phyloP scores from a whole-genome alignment of 306 rosid genomes.

The Quercus gilva region DNA sequence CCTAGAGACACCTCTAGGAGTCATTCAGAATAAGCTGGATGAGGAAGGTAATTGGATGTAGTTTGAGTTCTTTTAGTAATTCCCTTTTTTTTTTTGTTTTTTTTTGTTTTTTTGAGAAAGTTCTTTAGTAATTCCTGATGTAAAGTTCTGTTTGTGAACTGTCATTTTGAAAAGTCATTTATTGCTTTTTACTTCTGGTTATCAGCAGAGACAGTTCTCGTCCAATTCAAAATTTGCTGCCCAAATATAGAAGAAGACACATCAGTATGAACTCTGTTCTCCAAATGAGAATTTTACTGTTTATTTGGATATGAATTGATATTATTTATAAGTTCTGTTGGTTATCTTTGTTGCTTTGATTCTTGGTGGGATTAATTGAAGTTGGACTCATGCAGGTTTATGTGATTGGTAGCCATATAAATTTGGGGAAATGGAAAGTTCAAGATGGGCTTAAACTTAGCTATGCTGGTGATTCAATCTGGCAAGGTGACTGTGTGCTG shows the following conservation, averaged over 20 bases:
- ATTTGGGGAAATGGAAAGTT: constrained; percentile 81
- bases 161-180: constrained; percentile 19
- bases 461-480: constrained; percentile 70
- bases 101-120: background rate
- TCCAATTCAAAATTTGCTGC: constrained; percentile 79
- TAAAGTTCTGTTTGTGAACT: constrained; percentile 14
- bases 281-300: background rate
- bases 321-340: background rate
- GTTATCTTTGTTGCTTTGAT: constrained; percentile 12
- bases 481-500: constrained; percentile 79
- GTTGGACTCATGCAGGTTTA: constrained; percentile 51
- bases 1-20: constrained; percentile 40
- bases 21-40: constrained; percentile 37
- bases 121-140: constrained; percentile 6
- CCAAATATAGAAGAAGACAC: constrained; percentile 72
- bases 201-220: constrained; percentile 48
- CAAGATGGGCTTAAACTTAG: constrained; percentile 71
- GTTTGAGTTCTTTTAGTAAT: constrained; percentile 13
- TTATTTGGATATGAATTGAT: constrained; percentile 4
- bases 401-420: constrained; percentile 63
- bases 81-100: background rate
- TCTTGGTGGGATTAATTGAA: constrained; percentile 16
- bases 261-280: constrained; percentile 49
- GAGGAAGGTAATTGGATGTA: constrained; percentile 49
- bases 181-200: constrained; percentile 25